Percentiles rank a stretch among this genome's conserved stretches.
phyloP scores from a whole-genome alignment of 2,329 filamentous ascomycete genomes.

The Calonectria hawksworthii region DNA sequence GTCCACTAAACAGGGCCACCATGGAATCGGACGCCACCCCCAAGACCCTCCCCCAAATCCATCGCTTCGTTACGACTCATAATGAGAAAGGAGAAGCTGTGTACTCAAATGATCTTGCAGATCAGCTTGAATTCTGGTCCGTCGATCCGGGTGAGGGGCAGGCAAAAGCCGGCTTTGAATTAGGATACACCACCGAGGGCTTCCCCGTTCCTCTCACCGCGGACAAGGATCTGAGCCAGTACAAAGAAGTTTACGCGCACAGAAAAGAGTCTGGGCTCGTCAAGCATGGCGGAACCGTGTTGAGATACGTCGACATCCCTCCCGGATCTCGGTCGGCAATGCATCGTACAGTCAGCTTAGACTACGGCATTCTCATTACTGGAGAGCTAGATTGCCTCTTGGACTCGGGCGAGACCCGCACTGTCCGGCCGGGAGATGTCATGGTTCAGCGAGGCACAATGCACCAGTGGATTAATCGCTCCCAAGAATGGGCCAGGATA shows the following conservation, averaged over 20 bases:
- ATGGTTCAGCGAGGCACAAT: slow-evolving; percentile 27
- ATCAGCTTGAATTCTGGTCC: neutral
- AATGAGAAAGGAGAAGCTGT: neutral
- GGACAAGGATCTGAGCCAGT: neutral
- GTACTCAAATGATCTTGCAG: neutral
- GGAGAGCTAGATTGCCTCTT: slow-evolving; percentile 26
- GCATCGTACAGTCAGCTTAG: slow-evolving; percentile 29
- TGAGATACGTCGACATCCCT: slow-evolving; percentile 13
- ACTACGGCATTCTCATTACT: slow-evolving; percentile 22
- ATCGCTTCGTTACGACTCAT: neutral
- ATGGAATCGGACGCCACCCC: neutral
- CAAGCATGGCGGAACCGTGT: neutral
- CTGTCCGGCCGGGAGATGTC: neutral
- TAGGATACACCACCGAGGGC: neutral
- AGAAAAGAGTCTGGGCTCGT: neutral
- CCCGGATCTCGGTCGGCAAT: neutral
- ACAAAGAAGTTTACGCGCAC: neutral
- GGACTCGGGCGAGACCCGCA: slow-evolving; percentile 21
- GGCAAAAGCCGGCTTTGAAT: neutral
- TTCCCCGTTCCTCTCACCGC: neutral
- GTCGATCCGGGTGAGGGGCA: neutral
- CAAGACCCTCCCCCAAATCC: neutral
- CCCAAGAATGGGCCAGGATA: slow-evolving; percentile 12
- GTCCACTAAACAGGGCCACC: neutral
- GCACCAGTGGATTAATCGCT: slow-evolving; percentile 26